Base-by-base conservation (phyloP, 106 monocot genomes). In the Acanthochlamys bracteata region DNA sequence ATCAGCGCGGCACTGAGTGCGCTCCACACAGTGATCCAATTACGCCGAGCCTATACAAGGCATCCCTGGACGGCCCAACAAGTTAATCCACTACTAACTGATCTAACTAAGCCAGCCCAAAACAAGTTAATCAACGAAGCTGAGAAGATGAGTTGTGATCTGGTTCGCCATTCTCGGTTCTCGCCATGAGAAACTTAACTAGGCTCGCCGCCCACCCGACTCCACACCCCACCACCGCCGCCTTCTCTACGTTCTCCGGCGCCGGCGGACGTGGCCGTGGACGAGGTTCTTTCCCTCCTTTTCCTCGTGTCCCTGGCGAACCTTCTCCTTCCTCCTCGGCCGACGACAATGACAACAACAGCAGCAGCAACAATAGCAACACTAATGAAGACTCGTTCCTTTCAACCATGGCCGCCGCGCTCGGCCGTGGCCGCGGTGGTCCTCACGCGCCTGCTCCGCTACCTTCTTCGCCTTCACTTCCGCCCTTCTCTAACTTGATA, bases 181-280 rank as follows among this genome's bases (percentile, higher is more conserved):
- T n/a, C n/a, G 57, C 60, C 71, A 83, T 79, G 82, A 73, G 79
- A 73, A 73, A 66, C 63, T 17, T 75, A 7, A 19, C 57, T 63
- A 26, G 68, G 55, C 72, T 78, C 24, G 43, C 69, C 39, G 52
- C 26, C 47, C 63, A 39, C 46, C 46, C 15, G 59, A 54, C 63
- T 69, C 21, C 61, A 66, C 14, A 23, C 71, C 3, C 66, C 20
- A 14, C 71, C 70, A 23, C 68, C 68, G 11, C 79, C 53, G n/a
- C 73, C 59, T 41, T 72, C 13, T 63, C 12, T 59, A 41, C 73
- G 54, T 46, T 80, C 53, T 63, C 53, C 73, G 15, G 70, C 39
- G 53, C 17, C 21, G 83, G 57, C 46, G 70, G 56, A 12, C 49
- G 70, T 24, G 84, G 76, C n/a, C 62, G 71, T 11, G 78, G 77